Evolutionary conservation across 2,329 filamentous ascomycete species (phyloP), one percentile per base, ranked within the genome.

Genomic region (Penicillium hesseltinei): DNA sequence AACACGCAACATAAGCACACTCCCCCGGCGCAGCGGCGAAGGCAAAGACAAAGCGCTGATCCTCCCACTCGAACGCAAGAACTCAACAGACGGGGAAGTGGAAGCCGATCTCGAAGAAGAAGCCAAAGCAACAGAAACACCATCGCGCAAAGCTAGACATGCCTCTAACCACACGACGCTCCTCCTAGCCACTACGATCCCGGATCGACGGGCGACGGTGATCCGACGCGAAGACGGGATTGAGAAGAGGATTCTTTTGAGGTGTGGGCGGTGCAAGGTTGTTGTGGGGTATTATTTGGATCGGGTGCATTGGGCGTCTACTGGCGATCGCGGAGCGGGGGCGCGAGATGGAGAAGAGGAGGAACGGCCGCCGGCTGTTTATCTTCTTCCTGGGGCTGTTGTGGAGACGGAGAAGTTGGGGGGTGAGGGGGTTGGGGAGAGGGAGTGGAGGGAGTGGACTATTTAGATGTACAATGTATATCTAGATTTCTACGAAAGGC

Each of bases 211-310:
- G 39, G 70, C 81, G 6, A 77, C 79, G 11, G 73, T 88, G 0
- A 75, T 88, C 7, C 75, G 81, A 1, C 77, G 82, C 11, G 79
- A 81, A 60, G 83, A 88, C 57, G 88, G 87, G 5, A 89, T 89
- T 60, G 88, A 90, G 75, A 89, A 88, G 76, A 74, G 88, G 19
- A 77, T 81, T 56, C 64, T 84, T 5, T 76, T 83, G 61, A 77
- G 82, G 23, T 90, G 88, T 72, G 80, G 77, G 13, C 74, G 87
- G 55, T 90, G 88, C 75, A 77, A 79, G 33, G 69, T 88, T 29
- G 78, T 82, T 1, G 77, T 88, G 44, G 87, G 84, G 29, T 90
- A 90, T 75, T 78, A 82, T 66, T 71, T 89, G 42, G 83, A 85
- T 65, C 73, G 73, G 68, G 73, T 76, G 51, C 82, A 84, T 69